Evolutionary conservation across 148 eudicot species (phyloP).

Genomic region (Vaccinium corymbosum): DNA sequence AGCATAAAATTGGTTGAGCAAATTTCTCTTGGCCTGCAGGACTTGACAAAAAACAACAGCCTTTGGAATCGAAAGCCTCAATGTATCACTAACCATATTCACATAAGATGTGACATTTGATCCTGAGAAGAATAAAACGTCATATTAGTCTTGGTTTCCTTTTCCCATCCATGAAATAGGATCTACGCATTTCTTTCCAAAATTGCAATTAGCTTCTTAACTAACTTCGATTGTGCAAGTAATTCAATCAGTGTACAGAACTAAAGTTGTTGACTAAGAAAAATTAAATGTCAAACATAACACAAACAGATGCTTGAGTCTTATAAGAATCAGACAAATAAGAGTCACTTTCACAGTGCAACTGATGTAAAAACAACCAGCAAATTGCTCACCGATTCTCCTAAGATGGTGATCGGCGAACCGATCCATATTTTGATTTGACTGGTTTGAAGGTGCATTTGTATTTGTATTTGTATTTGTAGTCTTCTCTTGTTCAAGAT

Average conservation of each 20-base stretch:
- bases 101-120: constrained; percentile 86
- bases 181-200: background rate
- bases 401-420: constrained; percentile 76
- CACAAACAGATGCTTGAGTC: background rate
- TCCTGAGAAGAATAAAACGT: constrained; percentile 41
- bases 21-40: constrained; percentile 73
- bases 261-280: background rate
- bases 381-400: constrained; percentile 60
- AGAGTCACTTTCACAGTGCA: background rate
- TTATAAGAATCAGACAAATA: background rate
- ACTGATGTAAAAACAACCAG: constrained; percentile 10
- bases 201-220: background rate
- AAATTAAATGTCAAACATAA: background rate
- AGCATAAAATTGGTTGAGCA: constrained; percentile 78
- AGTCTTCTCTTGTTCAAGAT: constrained; percentile 71
- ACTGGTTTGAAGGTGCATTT: constrained; percentile 22
- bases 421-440: constrained; percentile 59
- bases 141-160: constrained; percentile 1
- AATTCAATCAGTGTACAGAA: background rate
- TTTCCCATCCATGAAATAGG: background rate
- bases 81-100: constrained; percentile 80
- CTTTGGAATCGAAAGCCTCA: constrained; percentile 83
- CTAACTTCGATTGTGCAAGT: background rate
- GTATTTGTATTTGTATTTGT: constrained; percentile 14
- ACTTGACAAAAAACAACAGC: constrained; percentile 98